These are phyloP conservation scores for Penicillium concentricum DNA, from an alignment of 2,329 filamentous ascomycete species.

Conservation along the genomic window DNA sequence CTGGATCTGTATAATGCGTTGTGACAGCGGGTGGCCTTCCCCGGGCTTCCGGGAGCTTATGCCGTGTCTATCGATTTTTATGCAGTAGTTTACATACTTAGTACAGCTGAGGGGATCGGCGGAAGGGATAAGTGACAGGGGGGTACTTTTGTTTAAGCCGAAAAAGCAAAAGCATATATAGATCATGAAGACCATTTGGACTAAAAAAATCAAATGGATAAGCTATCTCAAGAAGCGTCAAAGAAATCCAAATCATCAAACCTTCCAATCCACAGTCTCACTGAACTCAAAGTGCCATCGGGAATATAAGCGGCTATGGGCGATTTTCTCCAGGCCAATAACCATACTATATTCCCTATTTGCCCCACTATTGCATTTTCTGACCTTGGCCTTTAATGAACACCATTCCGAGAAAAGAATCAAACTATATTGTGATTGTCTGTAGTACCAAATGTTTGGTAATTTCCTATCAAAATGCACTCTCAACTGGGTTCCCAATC, in stretches of 20 bases:
- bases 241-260: neutral
- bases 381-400: neutral
- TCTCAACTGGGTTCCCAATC: neutral
- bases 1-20: neutral
- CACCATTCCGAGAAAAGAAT: neutral
- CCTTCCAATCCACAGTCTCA: neutral
- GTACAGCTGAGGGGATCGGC: neutral
- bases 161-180: neutral
- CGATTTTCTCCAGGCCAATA: neutral
- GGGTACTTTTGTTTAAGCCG: neutral
- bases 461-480: neutral
- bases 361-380: neutral
- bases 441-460: neutral
- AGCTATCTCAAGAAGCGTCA: neutral
- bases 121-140: neutral
- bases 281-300: neutral
- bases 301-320: neutral
- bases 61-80: neutral
- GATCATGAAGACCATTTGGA: neutral
- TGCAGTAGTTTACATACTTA: neutral
- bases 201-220: neutral
- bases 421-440: no score
- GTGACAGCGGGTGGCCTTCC: constrained; percentile 4
- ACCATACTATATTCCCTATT: neutral
- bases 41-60: neutral